Percentiles rank a stretch among this genome's conserved stretches.
These are phyloP conservation scores for Monosporozyma aerobia DNA, from an alignment of 805 yeast genomes.

Conservation along the genomic window DNA sequence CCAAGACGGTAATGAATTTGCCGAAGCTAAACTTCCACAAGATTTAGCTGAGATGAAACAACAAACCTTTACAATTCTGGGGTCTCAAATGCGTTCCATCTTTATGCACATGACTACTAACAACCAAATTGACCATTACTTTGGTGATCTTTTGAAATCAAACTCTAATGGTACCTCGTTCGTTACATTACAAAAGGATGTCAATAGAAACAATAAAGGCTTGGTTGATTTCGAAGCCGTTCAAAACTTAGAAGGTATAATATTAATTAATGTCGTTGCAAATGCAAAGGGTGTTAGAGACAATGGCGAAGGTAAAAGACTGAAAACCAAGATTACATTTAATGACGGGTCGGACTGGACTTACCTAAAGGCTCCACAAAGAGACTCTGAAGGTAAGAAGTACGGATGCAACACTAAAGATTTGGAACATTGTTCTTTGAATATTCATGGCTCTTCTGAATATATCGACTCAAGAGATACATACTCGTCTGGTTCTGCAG, in stretches of 20 bases:
- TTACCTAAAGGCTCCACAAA: slow-evolving; percentile 56
- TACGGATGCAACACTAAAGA: slow-evolving; percentile 44
- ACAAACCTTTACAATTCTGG: slow-evolving; percentile 71
- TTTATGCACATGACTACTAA: slow-evolving; percentile 77
- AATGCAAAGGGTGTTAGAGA: slow-evolving; percentile 39
- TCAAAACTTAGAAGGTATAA: slow-evolving; percentile 76
- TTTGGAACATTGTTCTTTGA: slow-evolving; percentile 60
- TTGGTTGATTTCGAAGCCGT: slow-evolving; percentile 84
- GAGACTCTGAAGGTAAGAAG: slow-evolving; percentile 50
- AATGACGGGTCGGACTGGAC: slow-evolving; percentile 91
- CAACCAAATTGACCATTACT: slow-evolving; percentile 42
- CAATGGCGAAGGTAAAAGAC: slow-evolving; percentile 40
- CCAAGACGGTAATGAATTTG: slow-evolving; percentile 66
- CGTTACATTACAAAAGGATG: slow-evolving; percentile 55
- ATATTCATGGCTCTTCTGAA: slow-evolving; percentile 87
- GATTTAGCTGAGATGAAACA: slow-evolving; percentile 50
- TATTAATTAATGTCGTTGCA: slow-evolving; percentile 59
- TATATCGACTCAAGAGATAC: slow-evolving; percentile 77
- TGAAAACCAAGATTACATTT: slow-evolving; percentile 69
- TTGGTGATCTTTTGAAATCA: slow-evolving; percentile 76
- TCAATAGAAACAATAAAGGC: slow-evolving; percentile 65
- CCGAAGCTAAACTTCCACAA: slow-evolving; percentile 70
- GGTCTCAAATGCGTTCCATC: slow-evolving; percentile 60
- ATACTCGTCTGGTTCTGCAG: slow-evolving; percentile 78
- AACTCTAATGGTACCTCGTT: slow-evolving; percentile 88